Evolutionary conservation across 306 rosid species (phyloP), one percentile per base, ranked within the genome.

Genomic region (Vigna hirtella): DNA sequence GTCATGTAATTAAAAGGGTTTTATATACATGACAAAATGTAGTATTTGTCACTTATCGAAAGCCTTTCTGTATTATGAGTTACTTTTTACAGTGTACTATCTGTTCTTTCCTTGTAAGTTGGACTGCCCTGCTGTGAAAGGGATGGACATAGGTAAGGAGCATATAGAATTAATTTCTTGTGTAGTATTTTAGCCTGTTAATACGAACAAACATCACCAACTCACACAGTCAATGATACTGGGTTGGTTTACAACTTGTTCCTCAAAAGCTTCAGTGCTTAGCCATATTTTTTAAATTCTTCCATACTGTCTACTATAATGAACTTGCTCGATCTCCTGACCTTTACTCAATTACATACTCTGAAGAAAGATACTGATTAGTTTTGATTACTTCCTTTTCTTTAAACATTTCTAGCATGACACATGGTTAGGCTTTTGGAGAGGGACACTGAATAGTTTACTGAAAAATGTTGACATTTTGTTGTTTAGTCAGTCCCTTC

Each of bases 211-310:
- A 2, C 56, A 65, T 45, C 30, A 61, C 61, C 4, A 18, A 70
- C 45, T 45, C 28, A 4, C 22, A 43, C 26, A 14, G 64, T 34
- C 36, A 61, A 38, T 15, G 20, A 26, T 15, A 72, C 14, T 38
- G 30, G 71, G 51, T 61, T 64, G 58, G 50, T 79, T 63, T 64
- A 52, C 58, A 45, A 53, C 40, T 79, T 79, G 59, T 73, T 13
- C 73, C 2, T 8, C 63, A 73, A 47, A 53, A 62, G 40, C n/a
- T 53, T 7, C 28, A 45, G 22, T 77, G 42, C n/a, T 64, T 67
- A 66, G 30, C 47, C 22, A 18, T 43, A 63, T 38, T 48, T 65
- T 9, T 20, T 8, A 72, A 61, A 51, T 48, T 40, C 42, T 77
- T 73, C 64, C 53, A 10, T 36, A 49, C 16, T 42, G 26, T 30